phyloP scores from a whole-genome alignment of 139 green algal genomes.

The Chlamydomonas sphaeroides region DNA sequence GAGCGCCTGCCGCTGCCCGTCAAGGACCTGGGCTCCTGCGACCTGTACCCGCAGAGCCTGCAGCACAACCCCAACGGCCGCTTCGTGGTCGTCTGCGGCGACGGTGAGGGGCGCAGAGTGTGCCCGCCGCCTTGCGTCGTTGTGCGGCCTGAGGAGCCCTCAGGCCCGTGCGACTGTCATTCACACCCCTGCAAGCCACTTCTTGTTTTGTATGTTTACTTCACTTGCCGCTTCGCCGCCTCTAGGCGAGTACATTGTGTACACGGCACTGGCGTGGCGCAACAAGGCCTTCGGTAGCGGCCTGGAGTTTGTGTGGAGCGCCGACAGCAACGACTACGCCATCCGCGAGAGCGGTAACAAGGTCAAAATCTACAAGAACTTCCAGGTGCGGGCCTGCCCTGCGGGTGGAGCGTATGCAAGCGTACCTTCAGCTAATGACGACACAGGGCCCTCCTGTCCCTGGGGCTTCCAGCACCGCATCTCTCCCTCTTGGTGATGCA shows the following conservation, averaged over 20 bases:
- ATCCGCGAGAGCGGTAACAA: conserved; percentile 75
- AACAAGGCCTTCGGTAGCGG: conserved; percentile 95
- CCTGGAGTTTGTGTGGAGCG: conserved; percentile 94
- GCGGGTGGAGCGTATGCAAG: too few relatives aligned
- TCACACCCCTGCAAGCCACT: too few relatives aligned
- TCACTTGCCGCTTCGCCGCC: neutral
- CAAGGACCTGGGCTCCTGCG: conserved; percentile 96
- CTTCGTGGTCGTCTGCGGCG: conserved; percentile 96
- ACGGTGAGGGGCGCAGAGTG: conserved; percentile 66
- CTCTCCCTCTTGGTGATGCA: too few relatives aligned
- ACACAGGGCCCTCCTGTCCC: too few relatives aligned
- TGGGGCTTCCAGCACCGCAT: too few relatives aligned
- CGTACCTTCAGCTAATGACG: neutral
- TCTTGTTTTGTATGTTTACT: neutral
- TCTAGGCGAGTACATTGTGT: conserved; percentile 95
- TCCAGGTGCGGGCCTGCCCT: conserved; percentile 48
- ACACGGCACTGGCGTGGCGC: conserved; percentile 98
- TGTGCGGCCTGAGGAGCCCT: too few relatives aligned
- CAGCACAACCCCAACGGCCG: conserved; percentile 96
- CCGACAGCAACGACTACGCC: conserved; percentile 91
- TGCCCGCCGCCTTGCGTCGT: too few relatives aligned
- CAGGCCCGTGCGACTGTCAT: too few relatives aligned
- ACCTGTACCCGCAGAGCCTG: conserved; percentile 94
- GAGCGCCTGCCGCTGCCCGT: conserved; percentile 95
- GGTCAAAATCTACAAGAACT: conserved; percentile 80